Evolutionary conservation across 768 basidiomycete species (phyloP), one percentile per base, ranked within the genome.

Genomic region (Rhizopogon vesiculosus): DNA sequence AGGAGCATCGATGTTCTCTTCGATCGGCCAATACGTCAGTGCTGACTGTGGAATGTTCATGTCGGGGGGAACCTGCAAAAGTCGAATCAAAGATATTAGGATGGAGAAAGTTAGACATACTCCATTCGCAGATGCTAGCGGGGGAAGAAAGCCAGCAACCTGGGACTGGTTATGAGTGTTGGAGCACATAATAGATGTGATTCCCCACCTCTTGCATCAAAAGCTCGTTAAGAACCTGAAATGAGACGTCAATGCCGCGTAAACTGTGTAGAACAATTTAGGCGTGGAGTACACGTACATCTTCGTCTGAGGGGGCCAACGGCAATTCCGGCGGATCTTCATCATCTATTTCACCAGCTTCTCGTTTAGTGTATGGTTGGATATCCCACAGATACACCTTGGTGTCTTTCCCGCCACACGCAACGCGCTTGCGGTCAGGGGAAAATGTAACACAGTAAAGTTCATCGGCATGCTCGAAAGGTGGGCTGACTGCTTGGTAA

Each of bases 381-480:
- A 64, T 49, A 50, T 72, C 68, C 71, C 69, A 71, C 1, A 71
- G 56, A 31, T 66, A 72, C 39, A 71, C 63, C 8, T 57, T 66
- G 40, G 54, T 41, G 12, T 71, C 69, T 5, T 62, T 49, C 2
- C 63, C 64, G 0, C 64, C 65, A n/a, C 70, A 72, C 31, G 69
- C 59, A 28, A 71, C 58, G 12, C 63, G 63, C 51, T 58, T 58
- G 0, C 69, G 64, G 31, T 73, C 67, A 15, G 45, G 59, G 3
- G 71, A 68, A 42, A 73, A 71, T 13, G 58, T 15, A 50, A 71
- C 66, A 15, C 55, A 53, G n/a, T 63, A 69, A 48, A 43, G 66
- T 63, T 48, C 71, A 66, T 39, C 61, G 66, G 40, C 69, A 60
- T 28, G 70, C 31, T 22, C 71, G 62, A 2, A 62, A 52, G 3